These are phyloP conservation scores for Rhodotorula sp. DNA, from an alignment of 1,284 basidiomycete species.

Conservation along the genomic window DNA sequence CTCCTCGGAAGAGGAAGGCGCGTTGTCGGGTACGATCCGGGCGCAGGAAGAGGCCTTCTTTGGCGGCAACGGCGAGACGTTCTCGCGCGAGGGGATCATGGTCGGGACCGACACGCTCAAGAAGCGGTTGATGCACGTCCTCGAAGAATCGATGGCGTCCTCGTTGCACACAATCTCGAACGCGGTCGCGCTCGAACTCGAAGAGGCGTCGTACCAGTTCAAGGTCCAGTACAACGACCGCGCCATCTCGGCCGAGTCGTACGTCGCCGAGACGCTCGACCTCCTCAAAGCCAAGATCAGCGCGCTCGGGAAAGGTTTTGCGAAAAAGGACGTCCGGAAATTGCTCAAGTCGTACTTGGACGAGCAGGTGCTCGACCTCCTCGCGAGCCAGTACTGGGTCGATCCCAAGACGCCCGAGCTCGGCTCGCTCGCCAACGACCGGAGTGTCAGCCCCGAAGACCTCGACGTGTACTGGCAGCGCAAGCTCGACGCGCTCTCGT, in stretches of 20 bases:
- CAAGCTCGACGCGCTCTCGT: slow-evolving; percentile 89
- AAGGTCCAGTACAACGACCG: slow-evolving; percentile 99
- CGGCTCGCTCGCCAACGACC: slow-evolving; percentile 65
- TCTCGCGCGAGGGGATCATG: slow-evolving; percentile 64
- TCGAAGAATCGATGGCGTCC: slow-evolving; percentile 95
- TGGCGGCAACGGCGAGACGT: slow-evolving; percentile 63
- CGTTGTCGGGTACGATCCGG: slow-evolving; percentile 59
- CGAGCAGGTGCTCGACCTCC: slow-evolving; percentile 92
- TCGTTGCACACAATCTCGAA: slow-evolving; percentile 94
- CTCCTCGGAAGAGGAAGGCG: slow-evolving; percentile 46
- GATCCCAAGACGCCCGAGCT: slow-evolving; percentile 82
- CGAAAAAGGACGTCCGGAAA: slow-evolving; percentile 80
- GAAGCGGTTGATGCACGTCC: slow-evolving; percentile 86
- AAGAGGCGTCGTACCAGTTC: slow-evolving; percentile 97
- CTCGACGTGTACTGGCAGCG: slow-evolving; percentile 92
- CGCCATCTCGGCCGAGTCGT: slow-evolving; percentile 88
- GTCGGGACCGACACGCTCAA: slow-evolving; percentile 87
- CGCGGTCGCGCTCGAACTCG: slow-evolving; percentile 91
- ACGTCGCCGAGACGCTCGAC: slow-evolving; percentile 96
- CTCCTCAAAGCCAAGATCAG: slow-evolving; percentile 87
- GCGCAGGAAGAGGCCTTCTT: slow-evolving; percentile 81
- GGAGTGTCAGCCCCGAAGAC: slow-evolving; percentile 61
- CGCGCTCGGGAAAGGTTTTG: slow-evolving; percentile 78
- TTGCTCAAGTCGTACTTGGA: slow-evolving; percentile 90
- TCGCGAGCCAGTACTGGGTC: slow-evolving; percentile 96